Evolutionary conservation across 78 protist species (phyloP), one percentile per base, ranked within the genome.

Genomic region (Ministeria vibrans): DNA sequence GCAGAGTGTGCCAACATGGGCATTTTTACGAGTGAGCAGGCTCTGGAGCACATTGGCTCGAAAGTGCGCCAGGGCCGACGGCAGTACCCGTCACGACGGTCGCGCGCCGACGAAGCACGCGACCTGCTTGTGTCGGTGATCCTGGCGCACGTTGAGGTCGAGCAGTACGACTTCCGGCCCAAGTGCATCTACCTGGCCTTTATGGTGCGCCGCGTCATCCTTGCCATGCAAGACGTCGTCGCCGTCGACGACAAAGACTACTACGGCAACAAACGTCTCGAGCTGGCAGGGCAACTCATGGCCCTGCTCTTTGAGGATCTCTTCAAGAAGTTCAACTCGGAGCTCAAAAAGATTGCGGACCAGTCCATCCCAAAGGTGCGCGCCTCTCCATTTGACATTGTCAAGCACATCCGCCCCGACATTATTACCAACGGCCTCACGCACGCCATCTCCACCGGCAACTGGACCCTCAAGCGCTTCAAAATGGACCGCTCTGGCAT

Each of bases 391-490:
- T 92, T 91, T 32, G 92, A 92, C 81, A 59, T 91, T 4, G 61
- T 77, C 36, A 44, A 59, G 0, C 41, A 3, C n/a, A 64, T 75
- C 18, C 84, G 74, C 83, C 7, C 66, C 70, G 46, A 91, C 77
- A 45, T 28, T 39, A 86, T 97, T 75, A 94, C 98, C 0, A n/a
- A 83, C 38, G 98, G 98, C 38, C 61, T 98, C 49, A 77, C 32
- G n/a, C 70, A 86, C 20, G 93, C 99, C 18, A 85, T 98, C 43
- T 68, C 96, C 0, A 78, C 97, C 0, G 99, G 99, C 64, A 97
- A 98, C 89, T 99, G 99, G 99, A 30, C 83, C n/a, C 75, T 98
- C 46, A 85, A 91, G 79, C 92, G 99, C 42, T 95, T 98, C 91
- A 91, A 88, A 51, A 94, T 97, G 94, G 96, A 95, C 61, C 85